A percentile compares a stretch with the other conserved stretches of the same genome.
These are phyloP conservation scores for Cucumis melo DNA, from an alignment of 306 rosid species.

Conservation along the genomic window DNA sequence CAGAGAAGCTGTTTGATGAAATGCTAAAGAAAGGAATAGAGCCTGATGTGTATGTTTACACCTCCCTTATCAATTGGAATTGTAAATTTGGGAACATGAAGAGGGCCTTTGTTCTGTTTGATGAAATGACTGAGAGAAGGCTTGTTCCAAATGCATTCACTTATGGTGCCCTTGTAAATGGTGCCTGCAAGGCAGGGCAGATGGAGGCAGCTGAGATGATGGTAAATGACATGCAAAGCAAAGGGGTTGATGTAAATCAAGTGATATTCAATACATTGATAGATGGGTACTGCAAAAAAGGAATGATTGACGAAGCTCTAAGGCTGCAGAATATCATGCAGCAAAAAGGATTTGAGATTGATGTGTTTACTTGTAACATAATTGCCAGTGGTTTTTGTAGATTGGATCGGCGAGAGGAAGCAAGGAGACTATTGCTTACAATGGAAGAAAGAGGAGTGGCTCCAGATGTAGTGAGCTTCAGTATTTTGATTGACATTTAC, in stretches of 20 bases:
- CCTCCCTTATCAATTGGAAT: conserved; percentile 56
- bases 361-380: conserved; percentile 38
- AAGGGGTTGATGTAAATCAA: conserved; percentile 35
- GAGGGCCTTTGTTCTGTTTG: conserved; percentile 54
- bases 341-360: conserved; percentile 43
- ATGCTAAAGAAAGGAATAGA: conserved; percentile 34
- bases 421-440: conserved; percentile 37
- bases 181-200: conserved; percentile 58
- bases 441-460: conserved; percentile 59
- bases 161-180: conserved; percentile 51
- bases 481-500: conserved; percentile 51
- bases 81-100: conserved; percentile 45
- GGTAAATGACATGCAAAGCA: conserved; percentile 52
- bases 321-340: conserved; percentile 38
- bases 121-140: conserved; percentile 42
- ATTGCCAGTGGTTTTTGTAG: conserved; percentile 55
- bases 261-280: conserved; percentile 53
- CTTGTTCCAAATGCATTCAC: conserved; percentile 43
- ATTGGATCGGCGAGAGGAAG: conserved; percentile 40
- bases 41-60: conserved; percentile 50
- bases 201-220: conserved; percentile 58
- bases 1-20: conserved; percentile 44
- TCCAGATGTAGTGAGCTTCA: conserved; percentile 42
- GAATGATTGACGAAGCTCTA: conserved; percentile 58
- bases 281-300: conserved; percentile 61